Evolutionary conservation across 2,329 filamentous ascomycete genomes (phyloP).

Genomic region (Lecanicillium sp.): DNA sequence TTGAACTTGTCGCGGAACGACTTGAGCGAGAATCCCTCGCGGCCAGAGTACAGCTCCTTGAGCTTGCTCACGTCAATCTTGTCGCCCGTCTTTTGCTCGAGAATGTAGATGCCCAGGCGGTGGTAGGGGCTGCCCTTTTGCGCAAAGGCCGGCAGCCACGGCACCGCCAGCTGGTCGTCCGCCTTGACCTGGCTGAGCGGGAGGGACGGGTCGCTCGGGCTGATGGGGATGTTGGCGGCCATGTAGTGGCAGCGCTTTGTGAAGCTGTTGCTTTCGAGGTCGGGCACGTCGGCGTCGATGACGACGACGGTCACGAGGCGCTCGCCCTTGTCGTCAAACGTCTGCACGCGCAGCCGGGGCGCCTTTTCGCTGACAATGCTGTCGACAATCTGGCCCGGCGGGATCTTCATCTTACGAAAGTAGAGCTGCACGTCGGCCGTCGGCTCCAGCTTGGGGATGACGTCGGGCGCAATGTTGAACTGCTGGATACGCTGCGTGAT

Average conservation of each 20-base stretch:
- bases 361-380: slow-evolving; percentile 64
- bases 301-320: slow-evolving; percentile 79
- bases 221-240: slow-evolving; percentile 55
- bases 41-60: slow-evolving; percentile 40
- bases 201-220: slow-evolving; percentile 48
- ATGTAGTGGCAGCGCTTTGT: slow-evolving; percentile 80
- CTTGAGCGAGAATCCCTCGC: slow-evolving; percentile 68
- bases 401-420: slow-evolving; percentile 63
- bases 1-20: slow-evolving; percentile 63
- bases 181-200: slow-evolving; percentile 55
- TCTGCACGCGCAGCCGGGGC: slow-evolving; percentile 73
- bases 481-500: slow-evolving; percentile 80
- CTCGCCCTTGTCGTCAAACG: slow-evolving; percentile 74
- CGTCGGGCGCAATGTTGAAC: slow-evolving; percentile 80
- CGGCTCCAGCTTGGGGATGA: slow-evolving; percentile 74
- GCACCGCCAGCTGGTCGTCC: slow-evolving; percentile 59
- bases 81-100: slow-evolving; percentile 65
- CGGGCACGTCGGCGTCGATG: slow-evolving; percentile 84
- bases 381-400: slow-evolving; percentile 72
- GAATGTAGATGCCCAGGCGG: slow-evolving; percentile 72
- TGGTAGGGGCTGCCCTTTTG: slow-evolving; percentile 92
- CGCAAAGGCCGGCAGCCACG: slow-evolving; percentile 80
- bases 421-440: slow-evolving; percentile 72
- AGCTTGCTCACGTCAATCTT: slow-evolving; percentile 50
- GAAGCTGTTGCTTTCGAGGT: slow-evolving; percentile 67